phyloP scores from a whole-genome alignment of 495 filamentous ascomycete species.

The Haplographium delicatum region DNA sequence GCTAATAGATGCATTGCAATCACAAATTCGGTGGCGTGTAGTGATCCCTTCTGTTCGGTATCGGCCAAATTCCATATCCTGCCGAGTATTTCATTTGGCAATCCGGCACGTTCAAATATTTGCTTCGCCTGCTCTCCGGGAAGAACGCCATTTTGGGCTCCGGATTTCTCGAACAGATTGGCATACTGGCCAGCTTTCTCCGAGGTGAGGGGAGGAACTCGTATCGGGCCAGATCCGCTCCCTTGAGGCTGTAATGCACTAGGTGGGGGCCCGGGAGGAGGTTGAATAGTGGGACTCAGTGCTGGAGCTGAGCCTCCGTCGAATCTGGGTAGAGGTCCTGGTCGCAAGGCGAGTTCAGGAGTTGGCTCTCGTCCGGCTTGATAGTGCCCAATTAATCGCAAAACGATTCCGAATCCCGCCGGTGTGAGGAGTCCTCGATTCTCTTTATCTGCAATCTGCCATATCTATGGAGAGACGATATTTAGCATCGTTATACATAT shows the following conservation, averaged over 20 bases:
- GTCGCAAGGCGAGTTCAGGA: constrained; percentile 64
- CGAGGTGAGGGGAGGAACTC: constrained; percentile 83
- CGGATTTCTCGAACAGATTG: constrained; percentile 80
- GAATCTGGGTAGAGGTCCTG: constrained; percentile 86
- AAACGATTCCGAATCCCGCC: constrained; percentile 82
- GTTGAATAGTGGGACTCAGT: constrained; percentile 30
- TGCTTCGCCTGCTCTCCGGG: constrained; percentile 84
- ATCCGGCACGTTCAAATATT: constrained; percentile 87
- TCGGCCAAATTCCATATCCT: constrained; percentile 94
- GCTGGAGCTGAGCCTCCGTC: constrained; percentile 49
- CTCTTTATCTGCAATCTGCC: constrained; percentile 96
- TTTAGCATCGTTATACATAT: constrained; percentile 11
- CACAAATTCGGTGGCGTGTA: constrained; percentile 90
- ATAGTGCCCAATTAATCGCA: constrained; percentile 92
- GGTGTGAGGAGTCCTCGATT: constrained; percentile 91
- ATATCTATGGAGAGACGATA: constrained; percentile 59
- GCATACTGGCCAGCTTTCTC: constrained; percentile 87
- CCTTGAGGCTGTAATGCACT: constrained; percentile 55
- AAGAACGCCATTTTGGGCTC: constrained; percentile 71
- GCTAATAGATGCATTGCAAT: constrained; percentile 97
- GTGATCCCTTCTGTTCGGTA: constrained; percentile 80
- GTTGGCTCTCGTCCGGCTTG: constrained; percentile 78
- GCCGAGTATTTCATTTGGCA: constrained; percentile 86
- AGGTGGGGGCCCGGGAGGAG: constrained; percentile 48
- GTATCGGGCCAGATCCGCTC: constrained; percentile 63